Evolutionary conservation across 306 rosid genomes (phyloP), one percentile per base, ranked within the genome.

Genomic region (Citrullus mucosospermus): DNA sequence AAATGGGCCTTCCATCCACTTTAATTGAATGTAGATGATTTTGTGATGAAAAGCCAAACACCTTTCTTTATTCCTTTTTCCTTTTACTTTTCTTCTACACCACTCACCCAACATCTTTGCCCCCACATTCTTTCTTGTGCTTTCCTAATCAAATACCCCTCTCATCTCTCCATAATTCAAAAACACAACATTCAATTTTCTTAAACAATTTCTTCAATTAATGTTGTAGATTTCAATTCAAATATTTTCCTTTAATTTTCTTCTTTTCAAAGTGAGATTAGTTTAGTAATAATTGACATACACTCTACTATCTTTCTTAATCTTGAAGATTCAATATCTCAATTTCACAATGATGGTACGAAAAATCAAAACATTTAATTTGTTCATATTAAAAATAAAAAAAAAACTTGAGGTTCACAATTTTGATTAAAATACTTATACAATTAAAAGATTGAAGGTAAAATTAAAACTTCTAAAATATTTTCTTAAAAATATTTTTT

Each of bases 1-100:
- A 39, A 67, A 67, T 38, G 73, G 51, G 73, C 4, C 20, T 10
- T 28, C 6, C 30, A 66, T 66, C 73, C 51, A 66, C 73, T 66
- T 66, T 66, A 66, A 66, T 66, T 66, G 73, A 65, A 63, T 63
- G 70, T 63, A 44, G 70, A 63, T 63, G 46, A 63, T 63, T 63
- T 32, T 63, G 22, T 63, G 44, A 38, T 63, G 44, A 39, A 68
- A 68, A 68, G 75, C 75, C 55, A 11, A 68, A 43, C 36, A 20
- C 32, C 74, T 68, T 68, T 68, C 3, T 30, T 13, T 2, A 1
- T 11, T 8, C 6, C 15, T 4, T 14, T 4, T 51, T 54, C 1
- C 1, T 25, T 4, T 60, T n/a, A 15, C 34, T 41, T 68, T 43
- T 41, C 75, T 68, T n/a, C 55, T 43, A n/a, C 75, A 20, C 54